Evolutionary conservation across 257 asterid species (phyloP), one percentile per base, ranked within the genome.

Genomic region (Capsicum pubescens): DNA sequence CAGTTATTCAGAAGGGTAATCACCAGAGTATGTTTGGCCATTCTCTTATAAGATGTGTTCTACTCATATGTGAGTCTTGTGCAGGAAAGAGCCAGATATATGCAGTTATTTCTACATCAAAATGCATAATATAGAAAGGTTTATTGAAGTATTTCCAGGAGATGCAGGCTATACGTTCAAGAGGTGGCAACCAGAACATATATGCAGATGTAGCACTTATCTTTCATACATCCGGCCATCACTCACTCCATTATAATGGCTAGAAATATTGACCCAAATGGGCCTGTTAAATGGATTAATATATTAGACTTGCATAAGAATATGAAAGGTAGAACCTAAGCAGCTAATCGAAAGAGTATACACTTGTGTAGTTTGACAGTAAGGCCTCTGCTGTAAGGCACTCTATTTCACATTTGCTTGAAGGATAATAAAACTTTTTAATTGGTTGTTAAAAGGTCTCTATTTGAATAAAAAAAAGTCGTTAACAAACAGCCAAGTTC

Each of bases 401-500:
- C 67, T n/a, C 35, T n/a, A n/a, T 60, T 60, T 60, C 67, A 60
- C 12, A 60, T 60, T n/a, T 60, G 67, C 32, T n/a, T n/a, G 67
- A n/a, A 60, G 74, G 74, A 13, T 14, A 36, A 67, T 67, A 46
- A 67, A 46, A 35, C 74, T 35, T 32, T 67, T 35, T 48, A 67
- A 67, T 39, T 67, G 74, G 74, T 67, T 67, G 50, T 67, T 67
- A 67, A 13, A 67, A 39, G 19, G 19, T 6, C 10, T 67, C 48
- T 13, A 67, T 67, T 35, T 35, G 19, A 67, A 35, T 19, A 16
- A 13, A 66, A 66, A 19, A 67, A 35, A 67, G 46, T 67, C 1
- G 50, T 67, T 67, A 74, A 74, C 46, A 52, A 14, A 76, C 52
- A 21, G 48, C 15, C 63, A 54, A 76, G 81, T 54, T 76, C 26